phyloP scores from a whole-genome alignment of 768 basidiomycete genomes.

The Tricholoma bakamatsutake region DNA sequence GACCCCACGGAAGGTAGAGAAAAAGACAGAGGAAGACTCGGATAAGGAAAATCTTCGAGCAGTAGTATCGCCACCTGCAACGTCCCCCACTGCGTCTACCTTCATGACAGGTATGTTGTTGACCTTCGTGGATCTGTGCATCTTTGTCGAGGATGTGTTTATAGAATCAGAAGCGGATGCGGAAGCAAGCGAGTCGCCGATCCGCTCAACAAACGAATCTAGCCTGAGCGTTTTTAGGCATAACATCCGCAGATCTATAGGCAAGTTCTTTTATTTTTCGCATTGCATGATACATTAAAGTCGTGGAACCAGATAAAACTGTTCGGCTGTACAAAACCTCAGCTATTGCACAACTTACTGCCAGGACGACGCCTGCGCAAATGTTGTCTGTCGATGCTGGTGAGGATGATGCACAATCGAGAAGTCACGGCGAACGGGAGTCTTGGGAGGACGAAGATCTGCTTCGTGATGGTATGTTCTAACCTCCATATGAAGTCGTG shows the following conservation, averaged over 20 bases:
- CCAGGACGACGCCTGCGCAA: conserved; percentile 38
- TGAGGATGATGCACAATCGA: conserved; percentile 19
- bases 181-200: conserved; percentile 4
- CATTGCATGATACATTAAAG: not conserved
- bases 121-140: not conserved
- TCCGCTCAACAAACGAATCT: conserved; percentile 20
- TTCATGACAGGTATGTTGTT: conserved; percentile 10
- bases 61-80: conserved; percentile 1
- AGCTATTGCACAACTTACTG: conserved; percentile 37
- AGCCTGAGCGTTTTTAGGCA: conserved; percentile 50
- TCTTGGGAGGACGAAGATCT: conserved; percentile 48
- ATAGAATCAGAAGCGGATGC: not conserved
- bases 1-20: conserved; percentile 18
- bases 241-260: conserved; percentile 68
- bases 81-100: conserved; percentile 8
- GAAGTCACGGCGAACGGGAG: conserved; percentile 23
- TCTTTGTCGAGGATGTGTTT: not conserved
- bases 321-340: conserved; percentile 64
- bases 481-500: not conserved
- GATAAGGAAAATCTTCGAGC: conserved; percentile 13
- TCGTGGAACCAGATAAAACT: conserved; percentile 52
- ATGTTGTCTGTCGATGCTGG: conserved; percentile 35
- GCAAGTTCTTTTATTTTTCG: conserved; percentile 29
- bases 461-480: conserved; percentile 35
- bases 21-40: conserved; percentile 17